Conservation (phyloP, 192 early-diverging fungal species). For the Backusella australiensis region DNA sequence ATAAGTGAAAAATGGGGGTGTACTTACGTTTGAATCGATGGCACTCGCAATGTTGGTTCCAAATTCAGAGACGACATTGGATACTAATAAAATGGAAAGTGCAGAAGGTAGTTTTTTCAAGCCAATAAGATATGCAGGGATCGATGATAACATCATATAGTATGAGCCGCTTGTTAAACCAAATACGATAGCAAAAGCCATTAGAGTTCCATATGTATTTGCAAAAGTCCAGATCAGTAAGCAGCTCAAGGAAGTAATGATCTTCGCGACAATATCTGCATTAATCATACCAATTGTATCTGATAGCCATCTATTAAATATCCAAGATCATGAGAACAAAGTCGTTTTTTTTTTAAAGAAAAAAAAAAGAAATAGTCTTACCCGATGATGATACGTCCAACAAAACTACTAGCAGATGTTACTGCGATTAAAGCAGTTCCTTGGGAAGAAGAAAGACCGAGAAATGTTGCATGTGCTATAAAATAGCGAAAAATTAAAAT, state of each 20-base stretch:
- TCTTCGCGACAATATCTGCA: slow-evolving; percentile 17
- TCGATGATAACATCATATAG: slow-evolving; percentile 24
- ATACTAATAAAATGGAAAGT: slow-evolving; percentile 19
- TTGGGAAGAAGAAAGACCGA: slow-evolving; percentile 24
- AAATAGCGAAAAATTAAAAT: not conserved
- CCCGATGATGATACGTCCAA: slow-evolving; percentile 25
- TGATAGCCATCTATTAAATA: not conserved
- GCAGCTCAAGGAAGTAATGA: slow-evolving; percentile 17
- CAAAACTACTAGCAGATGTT: slow-evolving; percentile 18
- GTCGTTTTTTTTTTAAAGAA: not conserved
- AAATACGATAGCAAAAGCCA: slow-evolving; percentile 30
- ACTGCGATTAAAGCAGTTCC: slow-evolving; percentile 21
- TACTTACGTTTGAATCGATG: slow-evolving; percentile 25
- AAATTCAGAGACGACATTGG: slow-evolving; percentile 26
- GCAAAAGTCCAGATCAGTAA: slow-evolving; percentile 35
- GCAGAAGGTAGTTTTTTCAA: slow-evolving; percentile 20
- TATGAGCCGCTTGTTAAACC: slow-evolving; percentile 30
- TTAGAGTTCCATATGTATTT: slow-evolving; percentile 17
- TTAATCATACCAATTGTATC: slow-evolving; percentile 31
- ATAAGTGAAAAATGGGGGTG: slow-evolving; percentile 30
- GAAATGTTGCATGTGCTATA: slow-evolving; percentile 18
- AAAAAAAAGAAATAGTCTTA: not conserved
- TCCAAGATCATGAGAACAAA: not conserved
- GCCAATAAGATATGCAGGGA: slow-evolving; percentile 16
- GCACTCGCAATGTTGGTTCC: slow-evolving; percentile 34